phyloP scores from a whole-genome alignment of 78 protist species.

The Dictyostelium purpureum region DNA sequence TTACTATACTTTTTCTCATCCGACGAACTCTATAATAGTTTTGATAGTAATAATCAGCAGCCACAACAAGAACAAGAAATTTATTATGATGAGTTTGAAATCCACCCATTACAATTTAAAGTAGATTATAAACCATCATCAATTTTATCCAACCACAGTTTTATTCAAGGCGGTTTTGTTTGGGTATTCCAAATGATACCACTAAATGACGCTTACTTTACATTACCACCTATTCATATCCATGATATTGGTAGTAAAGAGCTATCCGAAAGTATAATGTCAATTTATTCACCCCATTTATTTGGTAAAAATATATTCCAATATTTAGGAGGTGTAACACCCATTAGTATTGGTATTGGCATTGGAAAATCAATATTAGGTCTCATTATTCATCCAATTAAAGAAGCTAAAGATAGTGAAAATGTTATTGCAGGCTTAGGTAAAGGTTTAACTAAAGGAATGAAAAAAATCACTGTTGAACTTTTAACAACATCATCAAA shows the following conservation, averaged over 20 bases:
- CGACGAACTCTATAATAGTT: neutral
- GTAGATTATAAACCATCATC: constrained; percentile 58
- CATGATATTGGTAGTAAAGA: neutral
- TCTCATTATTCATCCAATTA: constrained; percentile 29
- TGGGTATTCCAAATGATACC: constrained; percentile 76
- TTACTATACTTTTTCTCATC: constrained; percentile 11
- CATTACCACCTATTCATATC: constrained; percentile 1
- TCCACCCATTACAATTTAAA: constrained; percentile 31
- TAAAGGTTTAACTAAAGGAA: constrained; percentile 29
- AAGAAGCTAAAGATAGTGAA: constrained; percentile 14
- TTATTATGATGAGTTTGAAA: constrained; percentile 45
- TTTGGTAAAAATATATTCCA: constrained; percentile 28
- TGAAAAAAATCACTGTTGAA: constrained; percentile 33
- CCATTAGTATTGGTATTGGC: constrained; percentile 23
- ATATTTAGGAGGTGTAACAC: constrained; percentile 46
- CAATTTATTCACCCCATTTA: constrained; percentile 5
- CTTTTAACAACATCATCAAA: constrained; percentile 21
- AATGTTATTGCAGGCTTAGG: constrained; percentile 21
- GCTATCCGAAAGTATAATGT: neutral
- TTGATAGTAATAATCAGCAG: neutral
- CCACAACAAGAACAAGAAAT: neutral
- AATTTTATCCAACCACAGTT: neutral
- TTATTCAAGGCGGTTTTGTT: constrained; percentile 14
- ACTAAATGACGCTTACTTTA: constrained; percentile 32
- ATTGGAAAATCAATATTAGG: constrained; percentile 21